A percentile compares a stretch with the other conserved stretches of the same genome.
These are phyloP conservation scores for Candida endomychidarum DNA, from an alignment of 805 yeast species.

Conservation along the genomic window DNA sequence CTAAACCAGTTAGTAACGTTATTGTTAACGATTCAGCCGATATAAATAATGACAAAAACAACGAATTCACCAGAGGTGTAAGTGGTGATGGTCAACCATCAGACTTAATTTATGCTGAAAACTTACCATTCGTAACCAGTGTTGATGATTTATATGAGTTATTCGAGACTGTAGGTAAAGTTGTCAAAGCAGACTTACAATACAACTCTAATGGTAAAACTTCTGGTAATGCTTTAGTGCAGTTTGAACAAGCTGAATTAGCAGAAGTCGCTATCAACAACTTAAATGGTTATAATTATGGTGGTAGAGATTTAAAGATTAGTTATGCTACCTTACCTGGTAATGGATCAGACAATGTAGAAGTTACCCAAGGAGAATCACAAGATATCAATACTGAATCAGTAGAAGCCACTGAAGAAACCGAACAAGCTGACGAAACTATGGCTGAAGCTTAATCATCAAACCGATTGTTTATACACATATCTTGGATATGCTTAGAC, in stretches of 20 bases:
- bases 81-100: slow-evolving; percentile 55
- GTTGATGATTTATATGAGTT: slow-evolving; percentile 80
- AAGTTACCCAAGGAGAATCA: background rate
- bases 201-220: slow-evolving; percentile 55
- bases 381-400: background rate
- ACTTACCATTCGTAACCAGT: slow-evolving; percentile 88
- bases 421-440: slow-evolving; percentile 4
- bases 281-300: slow-evolving; percentile 79
- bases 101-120: slow-evolving; percentile 59
- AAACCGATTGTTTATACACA: background rate
- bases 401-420: background rate
- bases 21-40: slow-evolving; percentile 11
- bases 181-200: slow-evolving; percentile 74
- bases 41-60: slow-evolving; percentile 28
- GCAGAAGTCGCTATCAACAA: slow-evolving; percentile 76
- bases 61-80: slow-evolving; percentile 68
- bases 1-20: slow-evolving; percentile 12
- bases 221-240: slow-evolving; percentile 83
- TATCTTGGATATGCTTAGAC: no score
- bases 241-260: slow-evolving; percentile 61
- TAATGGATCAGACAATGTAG: background rate
- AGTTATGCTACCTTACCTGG: slow-evolving; percentile 52
- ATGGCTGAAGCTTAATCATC: background rate
- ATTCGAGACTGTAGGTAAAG: slow-evolving; percentile 80
- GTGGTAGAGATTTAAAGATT: slow-evolving; percentile 70